phyloP scores from a whole-genome alignment of 31 red algal species.

The Odonthalia washingtoniensis region DNA sequence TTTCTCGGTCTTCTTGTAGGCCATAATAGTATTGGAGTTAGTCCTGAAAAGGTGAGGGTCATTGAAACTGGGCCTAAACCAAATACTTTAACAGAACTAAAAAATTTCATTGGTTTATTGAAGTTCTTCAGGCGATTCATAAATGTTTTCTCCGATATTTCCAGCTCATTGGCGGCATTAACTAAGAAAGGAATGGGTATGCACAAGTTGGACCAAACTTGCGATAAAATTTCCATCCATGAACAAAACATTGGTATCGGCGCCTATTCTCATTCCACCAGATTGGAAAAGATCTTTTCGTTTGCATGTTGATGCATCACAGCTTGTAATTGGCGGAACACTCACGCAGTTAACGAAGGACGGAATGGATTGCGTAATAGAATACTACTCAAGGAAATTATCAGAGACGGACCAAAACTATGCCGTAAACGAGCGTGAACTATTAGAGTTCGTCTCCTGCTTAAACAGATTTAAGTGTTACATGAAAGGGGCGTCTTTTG shows the following conservation, averaged over 20 bases:
- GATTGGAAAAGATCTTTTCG: neutral
- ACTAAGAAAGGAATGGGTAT: neutral
- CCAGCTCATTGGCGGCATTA: neutral
- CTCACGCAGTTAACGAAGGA: neutral
- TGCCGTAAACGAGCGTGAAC: conserved; percentile 18
- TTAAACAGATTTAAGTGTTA: neutral
- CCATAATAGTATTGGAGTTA: neutral
- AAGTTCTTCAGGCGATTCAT: conserved; percentile 22
- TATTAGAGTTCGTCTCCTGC: neutral
- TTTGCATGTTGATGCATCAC: neutral
- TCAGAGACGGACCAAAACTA: neutral
- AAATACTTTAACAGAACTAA: conserved; percentile 1
- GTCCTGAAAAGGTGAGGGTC: neutral
- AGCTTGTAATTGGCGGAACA: conserved; percentile 2
- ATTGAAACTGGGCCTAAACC: conserved; percentile 5
- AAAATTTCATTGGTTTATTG: neutral
- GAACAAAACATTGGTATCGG: neutral
- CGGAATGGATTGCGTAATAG: neutral
- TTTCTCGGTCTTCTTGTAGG: conserved; percentile 18
- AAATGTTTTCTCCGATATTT: neutral
- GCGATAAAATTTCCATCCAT: neutral
- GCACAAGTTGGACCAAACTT: neutral
- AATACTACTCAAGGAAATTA: conserved; percentile 4
- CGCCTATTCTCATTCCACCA: neutral
- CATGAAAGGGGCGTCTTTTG: too few species aligned